Conservation (phyloP, 768 basidiomycete genomes). For the Tylopilus sp. region DNA sequence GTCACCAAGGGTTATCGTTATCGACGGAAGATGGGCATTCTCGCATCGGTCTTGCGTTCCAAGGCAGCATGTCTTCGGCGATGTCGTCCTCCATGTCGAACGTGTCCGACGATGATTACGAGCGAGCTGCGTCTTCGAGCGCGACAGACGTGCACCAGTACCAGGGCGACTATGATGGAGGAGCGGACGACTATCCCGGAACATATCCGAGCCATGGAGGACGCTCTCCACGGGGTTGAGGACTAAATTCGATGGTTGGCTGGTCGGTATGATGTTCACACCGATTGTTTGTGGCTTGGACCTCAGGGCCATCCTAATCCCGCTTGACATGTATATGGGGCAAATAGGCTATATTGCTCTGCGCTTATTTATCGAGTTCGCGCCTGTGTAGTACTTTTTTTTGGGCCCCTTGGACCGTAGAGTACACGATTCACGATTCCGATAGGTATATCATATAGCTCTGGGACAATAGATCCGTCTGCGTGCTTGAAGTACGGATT, state of each 20-base stretch:
- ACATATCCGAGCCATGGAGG: constrained; percentile 12
- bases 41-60: constrained; percentile 32
- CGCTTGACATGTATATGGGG: constrained; percentile 1
- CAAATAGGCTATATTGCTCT: no score
- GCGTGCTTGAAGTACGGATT: constrained; percentile 51
- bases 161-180: constrained; percentile 24
- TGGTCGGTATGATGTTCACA: neutral
- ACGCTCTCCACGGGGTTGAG: neutral
- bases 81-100: constrained; percentile 33
- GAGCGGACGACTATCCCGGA: constrained; percentile 11
- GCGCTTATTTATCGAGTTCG: constrained; percentile 17
- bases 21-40: constrained; percentile 15
- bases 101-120: constrained; percentile 31
- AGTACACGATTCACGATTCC: constrained; percentile 75
- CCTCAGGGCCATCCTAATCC: constrained; percentile 15
- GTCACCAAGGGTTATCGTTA: constrained; percentile 12
- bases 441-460: constrained; percentile 79
- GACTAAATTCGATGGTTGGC: neutral
- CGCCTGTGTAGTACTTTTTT: constrained; percentile 12
- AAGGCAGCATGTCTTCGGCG: constrained; percentile 35
- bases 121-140: constrained; percentile 33
- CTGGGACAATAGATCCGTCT: constrained; percentile 48
- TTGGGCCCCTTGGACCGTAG: constrained; percentile 36
- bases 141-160: constrained; percentile 28
- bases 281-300: constrained; percentile 7